Conservation (phyloP, 2,329 filamentous ascomycete genomes). For the Penicillium sp. region DNA sequence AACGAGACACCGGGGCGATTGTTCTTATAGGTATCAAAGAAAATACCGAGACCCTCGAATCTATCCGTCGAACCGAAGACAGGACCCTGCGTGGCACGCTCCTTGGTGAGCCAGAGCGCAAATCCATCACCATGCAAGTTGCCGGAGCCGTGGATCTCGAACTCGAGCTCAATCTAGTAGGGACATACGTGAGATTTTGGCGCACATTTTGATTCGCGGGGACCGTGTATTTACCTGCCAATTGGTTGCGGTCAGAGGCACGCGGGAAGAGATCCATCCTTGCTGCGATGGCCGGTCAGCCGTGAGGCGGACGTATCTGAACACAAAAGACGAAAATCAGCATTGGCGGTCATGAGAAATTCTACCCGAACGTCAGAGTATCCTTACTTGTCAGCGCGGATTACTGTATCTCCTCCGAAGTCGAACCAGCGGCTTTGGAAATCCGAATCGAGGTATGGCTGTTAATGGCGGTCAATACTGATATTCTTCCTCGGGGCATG, state of each 20-base stretch:
- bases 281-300: slow-evolving; percentile 86
- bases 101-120: slow-evolving; percentile 96
- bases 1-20: slow-evolving; percentile 94
- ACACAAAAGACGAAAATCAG: background rate
- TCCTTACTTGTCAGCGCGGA: slow-evolving; percentile 63
- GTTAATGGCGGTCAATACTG: slow-evolving; percentile 23
- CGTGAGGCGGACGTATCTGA: slow-evolving; percentile 86
- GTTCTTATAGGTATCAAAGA: slow-evolving; percentile 99
- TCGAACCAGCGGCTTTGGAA: slow-evolving; percentile 99
- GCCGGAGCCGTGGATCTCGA: slow-evolving; percentile 85
- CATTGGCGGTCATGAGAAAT: background rate
- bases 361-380: background rate
- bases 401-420: slow-evolving; percentile 92
- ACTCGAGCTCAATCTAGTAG: slow-evolving; percentile 78
- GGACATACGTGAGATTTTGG: background rate
- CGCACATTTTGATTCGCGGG: background rate
- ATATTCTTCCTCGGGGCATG: slow-evolving; percentile 7
- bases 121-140: slow-evolving; percentile 94
- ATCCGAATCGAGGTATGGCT: slow-evolving; percentile 97
- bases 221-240: slow-evolving; percentile 68
- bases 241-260: slow-evolving; percentile 94
- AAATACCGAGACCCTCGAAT: slow-evolving; percentile 92
- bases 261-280: slow-evolving; percentile 91
- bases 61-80: slow-evolving; percentile 87
- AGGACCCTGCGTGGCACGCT: slow-evolving; percentile 74